Evolutionary conservation across 306 rosid genomes (phyloP), one percentile per base, ranked within the genome.

Genomic region (Geum urbanum): DNA sequence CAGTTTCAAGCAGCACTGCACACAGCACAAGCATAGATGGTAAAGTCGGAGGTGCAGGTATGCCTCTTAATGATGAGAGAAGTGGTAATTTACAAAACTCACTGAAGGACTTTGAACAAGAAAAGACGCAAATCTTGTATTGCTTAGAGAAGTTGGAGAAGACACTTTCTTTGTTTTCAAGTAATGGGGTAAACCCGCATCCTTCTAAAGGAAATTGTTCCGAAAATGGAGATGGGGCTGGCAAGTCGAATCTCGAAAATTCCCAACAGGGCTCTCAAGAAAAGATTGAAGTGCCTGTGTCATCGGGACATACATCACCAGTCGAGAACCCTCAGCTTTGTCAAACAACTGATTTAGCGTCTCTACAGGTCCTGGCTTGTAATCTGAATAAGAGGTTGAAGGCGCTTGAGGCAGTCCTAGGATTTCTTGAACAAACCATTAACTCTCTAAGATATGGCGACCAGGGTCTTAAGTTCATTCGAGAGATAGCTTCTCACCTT

Each of bases 91-190:
- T 73, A 62, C 76, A 80, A 63, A 74, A 69, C 70, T 56, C 85
- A 37, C 41, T 63, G 7, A 70, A 72, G 74, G 87, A 83, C 66
- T 84, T 84, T 43, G 88, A 85, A 72, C 82, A 83, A 72, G 98
- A 85, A 78, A 90, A 81, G 79, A 51, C 32, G 51, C 72, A 84
- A 74, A 81, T 94, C 71, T 66, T 74, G 40, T 73, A 87, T 57
- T 56, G 80, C 69, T 78, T 94, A 77, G 82, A 84, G 87, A 88
- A 76, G 72, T 77, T 94, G 77, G 95, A 94, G 86, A 86, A 80
- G 74, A 74, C 85, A 79, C 85, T 88, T 62, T 70, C 78, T 84
- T 72, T 72, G 74, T 76, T 88, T 77, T 74, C 81, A 6, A 52
- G 70, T 52, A 59, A 77, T 15, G 86, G 74, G 27, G 39, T 49